Conservation (phyloP, 2,329 filamentous ascomycete species). For the Eurotiales sp. region DNA sequence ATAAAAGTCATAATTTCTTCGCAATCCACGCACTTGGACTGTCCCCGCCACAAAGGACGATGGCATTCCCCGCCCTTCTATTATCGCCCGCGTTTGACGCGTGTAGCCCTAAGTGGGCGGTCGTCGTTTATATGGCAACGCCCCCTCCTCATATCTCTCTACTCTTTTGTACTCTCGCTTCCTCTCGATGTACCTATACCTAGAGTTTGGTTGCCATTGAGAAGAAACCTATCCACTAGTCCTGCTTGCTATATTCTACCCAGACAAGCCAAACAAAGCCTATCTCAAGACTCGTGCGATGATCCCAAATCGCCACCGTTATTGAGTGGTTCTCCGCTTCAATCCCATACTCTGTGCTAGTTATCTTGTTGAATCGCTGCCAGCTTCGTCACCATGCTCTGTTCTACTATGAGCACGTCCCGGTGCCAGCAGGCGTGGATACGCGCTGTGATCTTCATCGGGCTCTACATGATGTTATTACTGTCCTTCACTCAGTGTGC, state of each 20-base stretch:
- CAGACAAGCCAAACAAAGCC: too few relatives aligned
- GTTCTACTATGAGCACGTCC: not conserved
- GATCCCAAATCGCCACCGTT: not conserved
- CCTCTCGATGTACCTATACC: not conserved
- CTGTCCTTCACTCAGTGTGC: slow-evolving; percentile 34
- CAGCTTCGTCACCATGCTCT: slow-evolving; percentile 6
- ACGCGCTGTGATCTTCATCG: slow-evolving; percentile 33
- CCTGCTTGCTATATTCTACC: too few relatives aligned
- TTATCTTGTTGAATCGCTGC: too few relatives aligned
- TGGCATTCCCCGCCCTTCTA: slow-evolving; percentile 19
- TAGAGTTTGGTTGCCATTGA: not conserved
- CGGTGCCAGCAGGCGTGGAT: slow-evolving; percentile 25
- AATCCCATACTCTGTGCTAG: too few relatives aligned
- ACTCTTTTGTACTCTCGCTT: not conserved
- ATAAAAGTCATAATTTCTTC: too few relatives aligned
- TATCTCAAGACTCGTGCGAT: not conserved
- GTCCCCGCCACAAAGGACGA: slow-evolving; percentile 17
- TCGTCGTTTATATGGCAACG: slow-evolving; percentile 15
- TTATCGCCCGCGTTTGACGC: slow-evolving; percentile 13
- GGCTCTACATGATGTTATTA: slow-evolving; percentile 32
- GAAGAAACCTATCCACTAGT: too few relatives aligned
- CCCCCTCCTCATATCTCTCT: not conserved
- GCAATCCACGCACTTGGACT: slow-evolving; percentile 20
- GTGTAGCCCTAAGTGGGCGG: slow-evolving; percentile 13
- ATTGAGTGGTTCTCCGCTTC: not conserved